Evolutionary conservation across 2,329 filamentous ascomycete species (phyloP).

Genomic region (Aspergillus tamarii): DNA sequence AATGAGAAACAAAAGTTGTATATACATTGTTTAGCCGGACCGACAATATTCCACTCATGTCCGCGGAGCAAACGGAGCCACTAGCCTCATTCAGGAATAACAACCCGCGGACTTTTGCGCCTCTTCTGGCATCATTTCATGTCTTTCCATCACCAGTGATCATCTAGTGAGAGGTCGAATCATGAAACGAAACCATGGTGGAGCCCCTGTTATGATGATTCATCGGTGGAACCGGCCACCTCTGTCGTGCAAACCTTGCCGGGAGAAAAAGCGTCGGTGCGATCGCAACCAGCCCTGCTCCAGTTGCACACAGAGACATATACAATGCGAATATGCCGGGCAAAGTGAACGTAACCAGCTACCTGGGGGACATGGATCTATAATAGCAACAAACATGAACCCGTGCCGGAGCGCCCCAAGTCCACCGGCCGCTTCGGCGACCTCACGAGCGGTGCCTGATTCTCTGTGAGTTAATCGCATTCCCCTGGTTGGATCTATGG

Average conservation of each 20-base stretch:
- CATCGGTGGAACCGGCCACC: constrained; percentile 15
- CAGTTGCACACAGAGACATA: constrained; percentile 23
- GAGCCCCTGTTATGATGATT: not conserved
- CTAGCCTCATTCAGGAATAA: not conserved
- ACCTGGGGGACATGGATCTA: not conserved
- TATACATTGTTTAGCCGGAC: too few species aligned
- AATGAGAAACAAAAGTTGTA: too few species aligned
- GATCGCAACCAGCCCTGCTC: constrained; percentile 26
- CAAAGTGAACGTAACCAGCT: not conserved
- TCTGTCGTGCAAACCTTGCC: constrained; percentile 23
- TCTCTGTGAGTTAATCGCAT: not conserved
- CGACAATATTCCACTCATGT: too few species aligned
- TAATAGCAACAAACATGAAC: too few species aligned
- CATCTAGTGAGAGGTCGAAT: not conserved
- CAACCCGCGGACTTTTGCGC: not conserved
- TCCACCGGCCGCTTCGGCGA: not conserved
- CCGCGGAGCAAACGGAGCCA: not conserved
- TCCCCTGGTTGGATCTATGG: not conserved
- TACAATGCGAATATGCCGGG: constrained; percentile 23
- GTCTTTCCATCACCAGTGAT: not conserved
- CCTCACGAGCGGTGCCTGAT: not conserved
- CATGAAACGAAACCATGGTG: not conserved
- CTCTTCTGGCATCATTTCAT: not conserved
- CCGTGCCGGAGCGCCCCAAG: not conserved
- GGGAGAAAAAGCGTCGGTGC: constrained; percentile 28